Conservation (phyloP, 768 basidiomycete genomes). For the Steccherinum ochraceum region DNA sequence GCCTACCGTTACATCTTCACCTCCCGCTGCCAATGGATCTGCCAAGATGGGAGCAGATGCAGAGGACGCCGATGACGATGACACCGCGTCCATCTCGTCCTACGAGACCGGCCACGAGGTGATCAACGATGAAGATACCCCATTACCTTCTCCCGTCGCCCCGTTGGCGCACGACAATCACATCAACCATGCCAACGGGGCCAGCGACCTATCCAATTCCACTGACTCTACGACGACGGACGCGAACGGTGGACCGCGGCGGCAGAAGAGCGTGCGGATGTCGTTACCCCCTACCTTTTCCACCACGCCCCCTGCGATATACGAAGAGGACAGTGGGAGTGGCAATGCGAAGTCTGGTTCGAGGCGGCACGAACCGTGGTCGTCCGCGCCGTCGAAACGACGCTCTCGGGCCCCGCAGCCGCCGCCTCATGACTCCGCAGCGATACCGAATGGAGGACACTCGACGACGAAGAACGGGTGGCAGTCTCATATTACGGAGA, state of each 20-base stretch:
- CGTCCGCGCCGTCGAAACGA: conserved; percentile 1
- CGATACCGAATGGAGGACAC: conserved; percentile 7
- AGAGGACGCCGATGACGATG: conserved; percentile 22
- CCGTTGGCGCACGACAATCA: background rate
- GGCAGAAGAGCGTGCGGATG: conserved; percentile 72
- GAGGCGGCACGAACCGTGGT: conserved; percentile 17
- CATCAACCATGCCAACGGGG: conserved; percentile 7
- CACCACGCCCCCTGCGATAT: conserved; percentile 58
- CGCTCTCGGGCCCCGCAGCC: background rate
- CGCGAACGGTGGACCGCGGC: conserved; percentile 16
- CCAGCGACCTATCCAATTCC: conserved; percentile 25
- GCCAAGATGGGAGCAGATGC: background rate
- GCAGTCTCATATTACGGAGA: conserved; percentile 13
- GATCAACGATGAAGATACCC: conserved; percentile 27
- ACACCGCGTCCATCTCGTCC: conserved; percentile 48
- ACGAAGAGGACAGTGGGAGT: conserved; percentile 47
- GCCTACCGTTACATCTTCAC: background rate
- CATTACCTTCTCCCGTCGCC: background rate
- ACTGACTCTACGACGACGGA: conserved; percentile 14
- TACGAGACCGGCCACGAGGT: conserved; percentile 63
- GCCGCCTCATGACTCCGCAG: background rate
- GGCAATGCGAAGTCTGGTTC: conserved; percentile 13
- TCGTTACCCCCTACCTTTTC: conserved; percentile 75
- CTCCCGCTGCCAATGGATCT: background rate
- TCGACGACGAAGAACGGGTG: conserved; percentile 20